A percentile compares a stretch with the other conserved stretches of the same genome.
Evolutionary conservation across 305 asterid species (phyloP).

Genomic region (Nicotiana rustica): DNA sequence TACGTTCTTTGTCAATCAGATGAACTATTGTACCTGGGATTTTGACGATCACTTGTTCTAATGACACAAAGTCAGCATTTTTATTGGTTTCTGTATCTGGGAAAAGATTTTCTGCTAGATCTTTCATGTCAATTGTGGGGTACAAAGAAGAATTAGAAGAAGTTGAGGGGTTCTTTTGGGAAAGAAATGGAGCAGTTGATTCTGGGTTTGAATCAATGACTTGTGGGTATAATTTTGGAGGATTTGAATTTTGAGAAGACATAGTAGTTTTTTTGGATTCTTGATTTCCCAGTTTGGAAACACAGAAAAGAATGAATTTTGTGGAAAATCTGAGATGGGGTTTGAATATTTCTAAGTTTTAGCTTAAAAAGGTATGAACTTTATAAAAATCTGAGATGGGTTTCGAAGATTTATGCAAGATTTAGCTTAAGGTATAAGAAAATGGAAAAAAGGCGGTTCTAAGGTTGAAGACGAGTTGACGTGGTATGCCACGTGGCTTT

Average conservation of each 20-base stretch:
- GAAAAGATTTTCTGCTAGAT: slow-evolving; percentile 67
- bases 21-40: slow-evolving; percentile 75
- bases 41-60: slow-evolving; percentile 59
- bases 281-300: slow-evolving; percentile 33
- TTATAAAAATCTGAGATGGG: not conserved
- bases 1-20: slow-evolving; percentile 64
- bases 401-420: slow-evolving; percentile 20
- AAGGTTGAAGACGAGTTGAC: slow-evolving; percentile 22
- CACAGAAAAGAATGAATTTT: not conserved
- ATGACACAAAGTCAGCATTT: slow-evolving; percentile 57
- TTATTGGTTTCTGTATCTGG: slow-evolving; percentile 43
- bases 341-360: not conserved
- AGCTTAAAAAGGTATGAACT: not conserved
- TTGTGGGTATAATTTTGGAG: slow-evolving; percentile 55
- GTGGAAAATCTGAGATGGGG: not conserved
- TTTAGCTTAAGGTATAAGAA: slow-evolving; percentile 30
- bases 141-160: slow-evolving; percentile 47
- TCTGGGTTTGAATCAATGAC: slow-evolving; percentile 68
- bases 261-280: slow-evolving; percentile 16
- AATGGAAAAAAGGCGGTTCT: not conserved
- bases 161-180: slow-evolving; percentile 42
- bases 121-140: slow-evolving; percentile 61
- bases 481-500: slow-evolving; percentile 1
- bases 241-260: slow-evolving; percentile 30
- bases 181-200: slow-evolving; percentile 42